These are phyloP conservation scores for Hyaloscypha finlandica DNA, from an alignment of 495 filamentous ascomycete species.

Conservation along the genomic window DNA sequence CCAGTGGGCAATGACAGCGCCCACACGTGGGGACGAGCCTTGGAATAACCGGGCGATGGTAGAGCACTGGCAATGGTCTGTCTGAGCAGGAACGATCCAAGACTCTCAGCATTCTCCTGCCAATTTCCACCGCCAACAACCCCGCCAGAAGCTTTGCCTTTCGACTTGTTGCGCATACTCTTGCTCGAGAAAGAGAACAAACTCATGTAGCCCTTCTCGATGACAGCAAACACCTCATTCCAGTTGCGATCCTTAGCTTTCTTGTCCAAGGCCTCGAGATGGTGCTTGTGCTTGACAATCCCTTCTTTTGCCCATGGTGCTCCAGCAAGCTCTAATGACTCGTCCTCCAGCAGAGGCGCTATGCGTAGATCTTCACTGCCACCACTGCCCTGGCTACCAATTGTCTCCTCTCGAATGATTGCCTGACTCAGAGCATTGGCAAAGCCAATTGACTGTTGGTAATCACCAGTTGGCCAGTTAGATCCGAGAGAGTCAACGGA, in stretches of 20 bases:
- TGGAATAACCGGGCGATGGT: slow-evolving; percentile 90
- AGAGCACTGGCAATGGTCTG: slow-evolving; percentile 91
- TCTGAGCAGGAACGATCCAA: slow-evolving; percentile 83
- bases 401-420: slow-evolving; percentile 89
- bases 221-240: slow-evolving; percentile 96
- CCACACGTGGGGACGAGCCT: slow-evolving; percentile 89
- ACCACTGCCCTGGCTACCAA: slow-evolving; percentile 52
- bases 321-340: slow-evolving; percentile 83
- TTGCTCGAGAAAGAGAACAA: slow-evolving; percentile 91
- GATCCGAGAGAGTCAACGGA: slow-evolving; percentile 88
- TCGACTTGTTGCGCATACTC: slow-evolving; percentile 65
- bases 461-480: slow-evolving; percentile 77
- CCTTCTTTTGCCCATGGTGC: slow-evolving; percentile 98
- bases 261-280: slow-evolving; percentile 86
- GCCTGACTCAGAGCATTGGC: slow-evolving; percentile 96
- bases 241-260: slow-evolving; percentile 90
- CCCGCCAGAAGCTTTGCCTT: slow-evolving; percentile 49
- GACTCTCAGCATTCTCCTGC: slow-evolving; percentile 89
- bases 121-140: slow-evolving; percentile 94
- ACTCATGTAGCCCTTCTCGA: slow-evolving; percentile 93
- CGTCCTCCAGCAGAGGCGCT: slow-evolving; percentile 83
- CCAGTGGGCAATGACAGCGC: slow-evolving; percentile 90
- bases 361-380: slow-evolving; percentile 49
- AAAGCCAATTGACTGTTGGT: slow-evolving; percentile 95
- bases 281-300: slow-evolving; percentile 93